Evolutionary conservation across 148 eudicot species (phyloP), one percentile per base, ranked within the genome.

Genomic region (Drosera capensis): DNA sequence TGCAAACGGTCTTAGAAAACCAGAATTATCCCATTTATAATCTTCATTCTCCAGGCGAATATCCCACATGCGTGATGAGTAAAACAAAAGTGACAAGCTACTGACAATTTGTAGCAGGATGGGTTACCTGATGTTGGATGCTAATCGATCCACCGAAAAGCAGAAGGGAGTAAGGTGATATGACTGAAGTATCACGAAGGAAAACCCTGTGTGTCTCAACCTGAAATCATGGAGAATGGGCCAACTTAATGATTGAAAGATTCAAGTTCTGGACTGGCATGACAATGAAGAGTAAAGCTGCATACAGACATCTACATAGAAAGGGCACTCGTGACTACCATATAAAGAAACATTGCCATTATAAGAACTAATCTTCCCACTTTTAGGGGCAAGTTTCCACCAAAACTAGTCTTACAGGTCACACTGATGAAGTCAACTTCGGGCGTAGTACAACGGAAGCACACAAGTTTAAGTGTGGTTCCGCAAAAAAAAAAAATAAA

Each of bases 141-240:
- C 66, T 80, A 51, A 90, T 75, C 23, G 84, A 52, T 16, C 97
- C 97, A 53, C 97, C 97, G 54, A 90, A 90, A 55, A 90, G 82
- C 62, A 90, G 63, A 58, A 90, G 72, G 40, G 97, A 77, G 55
- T 80, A 84, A 38, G 97, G 97, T n/a, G 97, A 84, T 47, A 84
- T 67, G 30, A 90, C 59, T 25, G 97, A 83, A 40, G 95, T 80
- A 68, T 90, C 97, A 55, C 95, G 81, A 34, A 90, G 75, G 64
- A 71, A 90, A 35, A 90, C 78, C 70, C 48, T 84, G 54, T 61
- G 63, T 47, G 95, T 90, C 63, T 90, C 97, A 57, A 90, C 95
- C 97, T 90, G 71, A 36, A 29, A 15, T 37, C 17, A 23, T 14
- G 8, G 39, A 23, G 23, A 37, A 24, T n/a, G n/a, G n/a, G n/a